A percentile compares a stretch with the other conserved stretches of the same genome.
These are phyloP conservation scores for Monosporascus cannonballus DNA, from an alignment of 2,329 filamentous ascomycete genomes.

Conservation along the genomic window DNA sequence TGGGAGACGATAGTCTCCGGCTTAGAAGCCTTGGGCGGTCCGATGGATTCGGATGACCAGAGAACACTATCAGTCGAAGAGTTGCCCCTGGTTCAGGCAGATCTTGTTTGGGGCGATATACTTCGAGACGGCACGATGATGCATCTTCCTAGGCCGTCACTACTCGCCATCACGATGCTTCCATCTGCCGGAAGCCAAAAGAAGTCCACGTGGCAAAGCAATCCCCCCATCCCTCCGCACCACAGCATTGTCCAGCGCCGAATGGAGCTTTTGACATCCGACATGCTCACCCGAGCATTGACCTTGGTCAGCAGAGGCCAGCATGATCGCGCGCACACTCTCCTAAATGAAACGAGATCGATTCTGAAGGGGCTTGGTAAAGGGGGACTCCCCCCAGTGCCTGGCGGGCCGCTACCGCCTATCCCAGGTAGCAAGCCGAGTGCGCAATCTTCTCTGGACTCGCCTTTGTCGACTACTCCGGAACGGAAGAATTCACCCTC, in stretches of 20 bases:
- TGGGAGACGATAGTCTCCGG: conserved; percentile 98
- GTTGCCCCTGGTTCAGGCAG: conserved; percentile 89
- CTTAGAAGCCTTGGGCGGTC: conserved; percentile 84
- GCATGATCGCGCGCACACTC: conserved; percentile 87
- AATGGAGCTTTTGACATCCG: conserved; percentile 95
- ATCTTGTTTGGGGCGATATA: conserved; percentile 89
- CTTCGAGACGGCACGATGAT: conserved; percentile 80
- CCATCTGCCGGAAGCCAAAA: conserved; percentile 60
- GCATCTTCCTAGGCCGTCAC: conserved; percentile 80
- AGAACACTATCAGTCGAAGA: conserved; percentile 85
- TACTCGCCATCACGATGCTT: conserved; percentile 93
- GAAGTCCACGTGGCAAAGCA: conserved; percentile 56
- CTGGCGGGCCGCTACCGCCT: conserved; percentile 19
- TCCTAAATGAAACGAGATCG: conserved; percentile 86
- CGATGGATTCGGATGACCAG: conserved; percentile 79
- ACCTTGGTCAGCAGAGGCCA: conserved; percentile 87
- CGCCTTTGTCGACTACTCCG: conserved; percentile 33
- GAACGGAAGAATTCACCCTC: conserved; percentile 52
- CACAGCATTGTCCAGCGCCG: conserved; percentile 91
- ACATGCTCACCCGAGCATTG: conserved; percentile 91
- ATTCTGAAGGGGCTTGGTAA: conserved; percentile 96
- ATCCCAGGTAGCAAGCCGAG: conserved; percentile 31
- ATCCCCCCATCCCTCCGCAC: conserved; percentile 87
- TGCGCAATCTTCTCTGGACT: conserved; percentile 34
- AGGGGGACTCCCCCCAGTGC: conserved; percentile 81